Evolutionary conservation across 2,329 filamentous ascomycete genomes (phyloP), one percentile per base, ranked within the genome.

Genomic region (Fonsecaea pugnacius): DNA sequence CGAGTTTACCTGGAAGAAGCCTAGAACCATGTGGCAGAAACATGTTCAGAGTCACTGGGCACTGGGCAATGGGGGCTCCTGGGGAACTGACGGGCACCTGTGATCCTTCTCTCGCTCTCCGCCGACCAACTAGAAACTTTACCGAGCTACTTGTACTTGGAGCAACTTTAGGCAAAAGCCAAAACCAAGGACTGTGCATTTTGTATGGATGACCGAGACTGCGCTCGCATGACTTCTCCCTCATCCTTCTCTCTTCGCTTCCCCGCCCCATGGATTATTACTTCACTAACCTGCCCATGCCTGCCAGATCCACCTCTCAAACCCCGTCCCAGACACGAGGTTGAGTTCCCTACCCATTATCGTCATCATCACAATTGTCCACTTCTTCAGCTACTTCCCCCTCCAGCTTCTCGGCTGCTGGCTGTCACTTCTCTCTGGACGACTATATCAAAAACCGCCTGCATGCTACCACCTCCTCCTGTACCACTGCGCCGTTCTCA

Each of bases 231-330:
- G 40, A 46, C 40, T 43, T 7, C 32, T 21, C 36, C 14, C 21
- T 27, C 36, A 10, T 14, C 18, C 30, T 35, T 18, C 43, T 43
- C 30, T 30, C 38, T 16, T 18, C 18, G 32, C 55, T 38, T 48
- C 14, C 55, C 55, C 38, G 38, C 38, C 40, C 55, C 30, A 56
- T 38, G 21, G 33, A 43, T 43, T 43, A 56, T 48, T 48, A 48
- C 21, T 48, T 48, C 43, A 27, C 43, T 21, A 48, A 24, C 16
- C 38, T 14, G n/a, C n/a, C n/a, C n/a, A n/a, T n/a, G n/a, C n/a
- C n/a, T n/a, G 18, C 43, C 21, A 24, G 9, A 46, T 46, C 18
- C 40, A 18, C 40, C 40, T 24, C 14, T 10, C 43, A 48, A 21
- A 48, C 43, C 27, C 27, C 18, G 43, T 48, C 43, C 12, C 43